Percentiles rank a stretch among this genome's conserved stretches.
phyloP scores from a whole-genome alignment of 371 early-diverging fungal genomes.

The Actinomucor elegans region DNA sequence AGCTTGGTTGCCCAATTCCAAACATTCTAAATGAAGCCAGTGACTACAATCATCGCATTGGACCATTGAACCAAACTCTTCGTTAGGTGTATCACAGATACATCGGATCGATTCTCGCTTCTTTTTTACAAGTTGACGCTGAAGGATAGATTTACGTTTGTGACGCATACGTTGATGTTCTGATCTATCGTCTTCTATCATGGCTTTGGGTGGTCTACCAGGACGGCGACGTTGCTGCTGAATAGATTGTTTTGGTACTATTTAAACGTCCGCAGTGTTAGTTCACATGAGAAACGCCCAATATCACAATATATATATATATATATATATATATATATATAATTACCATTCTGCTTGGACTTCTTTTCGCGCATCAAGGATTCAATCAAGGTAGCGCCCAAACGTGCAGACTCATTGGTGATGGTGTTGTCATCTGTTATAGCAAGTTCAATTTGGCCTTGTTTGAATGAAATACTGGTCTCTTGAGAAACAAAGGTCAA shows the following conservation, averaged over 20 bases:
- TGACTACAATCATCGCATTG: constrained; percentile 58
- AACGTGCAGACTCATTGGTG: constrained; percentile 2
- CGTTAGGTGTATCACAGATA: constrained; percentile 51
- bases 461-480: constrained; percentile 7
- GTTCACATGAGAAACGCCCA: constrained; percentile 13
- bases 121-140: constrained; percentile 5
- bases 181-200: neutral
- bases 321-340: too few species aligned
- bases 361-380: constrained; percentile 26
- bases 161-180: constrained; percentile 1
- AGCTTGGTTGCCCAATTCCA: constrained; percentile 42
- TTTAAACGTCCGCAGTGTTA: constrained; percentile 11
- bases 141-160: constrained; percentile 5
- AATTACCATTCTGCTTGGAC: too few species aligned
- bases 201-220: constrained; percentile 23
- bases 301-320: too few species aligned
- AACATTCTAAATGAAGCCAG: constrained; percentile 60
- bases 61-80: constrained; percentile 54
- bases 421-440: neutral
- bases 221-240: constrained; percentile 12
- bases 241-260: neutral
- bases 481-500: constrained; percentile 38
- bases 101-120: constrained; percentile 28
- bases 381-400: constrained; percentile 35
- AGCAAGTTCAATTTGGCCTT: neutral